phyloP scores from a whole-genome alignment of 1,284 basidiomycete genomes.

The Naganishia liquefaciens region DNA sequence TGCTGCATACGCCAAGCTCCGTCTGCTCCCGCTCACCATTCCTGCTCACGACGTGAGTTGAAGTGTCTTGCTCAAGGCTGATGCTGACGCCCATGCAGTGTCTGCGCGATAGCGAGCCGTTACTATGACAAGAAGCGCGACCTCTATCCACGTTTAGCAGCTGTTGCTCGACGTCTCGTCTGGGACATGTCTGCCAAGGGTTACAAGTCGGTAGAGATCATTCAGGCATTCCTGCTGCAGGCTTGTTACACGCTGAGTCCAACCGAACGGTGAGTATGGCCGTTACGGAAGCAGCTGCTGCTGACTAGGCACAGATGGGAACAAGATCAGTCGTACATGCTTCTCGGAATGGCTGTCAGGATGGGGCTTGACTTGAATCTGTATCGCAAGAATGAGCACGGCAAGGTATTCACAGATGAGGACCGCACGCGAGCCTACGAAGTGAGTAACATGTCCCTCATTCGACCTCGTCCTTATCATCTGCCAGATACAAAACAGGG shows the following conservation, averaged over 20 bases:
- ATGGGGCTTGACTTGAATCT: constrained; percentile 96
- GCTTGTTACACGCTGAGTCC: constrained; percentile 85
- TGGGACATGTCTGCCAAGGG: constrained; percentile 74
- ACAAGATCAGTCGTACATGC: constrained; percentile 92
- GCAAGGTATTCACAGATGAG: constrained; percentile 70
- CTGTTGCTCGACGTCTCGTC: constrained; percentile 85
- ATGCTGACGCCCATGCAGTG: constrained; percentile 36
- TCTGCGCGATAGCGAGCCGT: constrained; percentile 89
- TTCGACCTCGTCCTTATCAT: background rate
- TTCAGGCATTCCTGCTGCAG: constrained; percentile 83
- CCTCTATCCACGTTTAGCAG: constrained; percentile 75
- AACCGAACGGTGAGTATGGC: constrained; percentile 63
- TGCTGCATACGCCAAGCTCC: constrained; percentile 87
- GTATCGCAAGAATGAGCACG: constrained; percentile 78
- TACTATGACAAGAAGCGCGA: constrained; percentile 84
- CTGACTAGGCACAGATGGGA: constrained; percentile 63
- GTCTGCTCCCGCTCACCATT: constrained; percentile 91
- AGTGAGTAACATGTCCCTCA: constrained; percentile 35
- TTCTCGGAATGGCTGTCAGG: constrained; percentile 80
- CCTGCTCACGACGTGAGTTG: constrained; percentile 80
- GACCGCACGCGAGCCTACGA: constrained; percentile 50
- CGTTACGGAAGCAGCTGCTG: constrained; percentile 2
- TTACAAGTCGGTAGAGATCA: constrained; percentile 94
- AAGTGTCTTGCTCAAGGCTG: constrained; percentile 26
- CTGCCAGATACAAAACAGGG: constrained; percentile 77